A percentile compares a stretch with the other conserved stretches of the same genome.
Conservation (phyloP, 192 early-diverging fungal genomes). For the Coemansia sp. region DNA sequence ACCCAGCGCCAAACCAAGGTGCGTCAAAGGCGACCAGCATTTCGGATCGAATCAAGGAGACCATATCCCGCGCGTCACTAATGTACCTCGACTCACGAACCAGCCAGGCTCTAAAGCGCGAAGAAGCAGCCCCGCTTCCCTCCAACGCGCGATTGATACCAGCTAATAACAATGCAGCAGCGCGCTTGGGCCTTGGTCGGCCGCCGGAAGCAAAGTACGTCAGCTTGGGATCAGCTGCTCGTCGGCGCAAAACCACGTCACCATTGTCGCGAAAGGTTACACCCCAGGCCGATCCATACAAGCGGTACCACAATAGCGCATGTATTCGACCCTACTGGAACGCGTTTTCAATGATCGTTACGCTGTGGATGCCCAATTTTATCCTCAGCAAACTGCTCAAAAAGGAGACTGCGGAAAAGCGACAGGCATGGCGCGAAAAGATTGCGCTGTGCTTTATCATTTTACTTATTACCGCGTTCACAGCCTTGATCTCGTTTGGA, state of each 20-base stretch:
- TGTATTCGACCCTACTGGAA: slow-evolving; percentile 61
- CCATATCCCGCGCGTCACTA: slow-evolving; percentile 46
- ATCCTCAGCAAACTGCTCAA: slow-evolving; percentile 60
- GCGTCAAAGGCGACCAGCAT: slow-evolving; percentile 13
- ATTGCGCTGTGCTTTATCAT: slow-evolving; percentile 84
- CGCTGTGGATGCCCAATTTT: slow-evolving; percentile 69
- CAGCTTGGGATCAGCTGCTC: background rate
- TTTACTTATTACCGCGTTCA: slow-evolving; percentile 37
- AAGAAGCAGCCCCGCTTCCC: background rate
- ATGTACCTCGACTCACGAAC: slow-evolving; percentile 45
- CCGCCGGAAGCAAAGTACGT: background rate
- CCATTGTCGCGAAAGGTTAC: background rate
- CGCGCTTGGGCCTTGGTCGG: background rate
- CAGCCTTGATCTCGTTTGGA: slow-evolving; percentile 39
- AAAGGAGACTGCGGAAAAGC: slow-evolving; percentile 63
- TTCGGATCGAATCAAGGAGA: slow-evolving; percentile 36
- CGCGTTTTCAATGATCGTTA: slow-evolving; percentile 63
- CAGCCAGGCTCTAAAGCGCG: slow-evolving; percentile 21
- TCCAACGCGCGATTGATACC: background rate
- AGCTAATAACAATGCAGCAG: background rate
- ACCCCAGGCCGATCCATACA: slow-evolving; percentile 16
- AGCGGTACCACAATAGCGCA: slow-evolving; percentile 39
- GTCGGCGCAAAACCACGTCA: slow-evolving; percentile 7
- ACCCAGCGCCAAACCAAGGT: background rate
- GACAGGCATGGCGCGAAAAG: slow-evolving; percentile 84